Base-by-base conservation (phyloP, 164 flowering plant genomes). In the Macadamia tetraphylla region DNA sequence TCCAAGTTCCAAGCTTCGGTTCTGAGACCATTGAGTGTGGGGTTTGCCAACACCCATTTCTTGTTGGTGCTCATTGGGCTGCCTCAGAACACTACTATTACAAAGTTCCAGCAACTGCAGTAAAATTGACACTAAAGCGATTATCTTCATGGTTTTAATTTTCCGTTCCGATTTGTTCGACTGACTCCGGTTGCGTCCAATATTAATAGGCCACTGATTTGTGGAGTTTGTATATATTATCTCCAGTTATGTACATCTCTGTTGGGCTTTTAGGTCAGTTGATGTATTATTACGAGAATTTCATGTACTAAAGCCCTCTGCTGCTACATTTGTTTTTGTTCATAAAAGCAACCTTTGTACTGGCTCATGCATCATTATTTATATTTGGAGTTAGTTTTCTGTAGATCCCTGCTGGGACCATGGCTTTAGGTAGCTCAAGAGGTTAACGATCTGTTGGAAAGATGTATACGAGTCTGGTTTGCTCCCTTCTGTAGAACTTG, bases 11-110 rank as follows among this genome's bases (percentile, higher is more conserved):
- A 6, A 81, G 79, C 72, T 86, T 92, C 7, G 99, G 99, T 62
- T 94, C 97, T 1, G 98, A 94, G 80, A 94, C 98, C 13, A 90
- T 92, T 29, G 99, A 92, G 63, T 94, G 99, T 74, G 95, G 98
- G 51, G 98, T 92, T 42, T 94, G 98, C 82, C 98, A 90, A 79
- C 90, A 86, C 74, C 96, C 97, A 10, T 94, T 94, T 83, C 96
- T 92, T 51, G 98, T 94, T 60, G 84, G 87, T 77, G 92, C 96
- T 40, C 86, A 85, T 67, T 90, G 82, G 88, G 63, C 58, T 46
- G 51, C 51, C 1, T 46, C 7, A 46, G 12, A 46, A 43, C 51
- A 46, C 51, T 46, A 8, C 51, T 11, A 46, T 8, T 46, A 46
- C 7, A 35, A 2, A 35, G 51, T 46, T 46, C 17, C 57, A 5